phyloP scores from a whole-genome alignment of 2,329 filamentous ascomycete genomes.

The Pseudocercospora macadamiae region DNA sequence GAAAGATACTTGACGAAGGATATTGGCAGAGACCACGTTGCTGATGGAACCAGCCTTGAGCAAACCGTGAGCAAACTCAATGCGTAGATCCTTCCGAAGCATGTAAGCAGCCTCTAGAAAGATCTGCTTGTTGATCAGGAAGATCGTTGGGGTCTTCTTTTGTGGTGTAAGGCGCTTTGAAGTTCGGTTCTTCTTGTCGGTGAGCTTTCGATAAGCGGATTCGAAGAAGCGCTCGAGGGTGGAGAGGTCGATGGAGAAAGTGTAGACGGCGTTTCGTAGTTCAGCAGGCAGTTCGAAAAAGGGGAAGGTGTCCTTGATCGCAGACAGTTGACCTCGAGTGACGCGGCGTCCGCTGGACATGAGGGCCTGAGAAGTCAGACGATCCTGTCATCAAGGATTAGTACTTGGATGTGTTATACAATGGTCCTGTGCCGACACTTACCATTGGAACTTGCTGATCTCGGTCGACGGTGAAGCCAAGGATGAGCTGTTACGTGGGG shows the following conservation, averaged over 20 bases:
- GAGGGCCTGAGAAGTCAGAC: slow-evolving; percentile 18
- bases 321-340: slow-evolving; percentile 26
- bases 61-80: slow-evolving; percentile 37
- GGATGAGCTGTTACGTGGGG: background rate
- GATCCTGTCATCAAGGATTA: slow-evolving; percentile 16
- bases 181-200: slow-evolving; percentile 7
- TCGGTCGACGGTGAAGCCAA: background rate
- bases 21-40: slow-evolving; percentile 25
- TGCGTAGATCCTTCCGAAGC: slow-evolving; percentile 28
- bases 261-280: slow-evolving; percentile 33
- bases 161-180: slow-evolving; percentile 7
- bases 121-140: slow-evolving; percentile 42
- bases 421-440: too few relatives aligned
- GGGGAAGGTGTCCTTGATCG: slow-evolving; percentile 27
- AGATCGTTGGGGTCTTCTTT: slow-evolving; percentile 34
- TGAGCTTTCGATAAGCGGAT: slow-evolving; percentile 10
- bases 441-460: background rate
- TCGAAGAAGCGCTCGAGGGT: slow-evolving; percentile 29
- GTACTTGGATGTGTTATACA: too few relatives aligned
- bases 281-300: slow-evolving; percentile 35
- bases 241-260: slow-evolving; percentile 25
- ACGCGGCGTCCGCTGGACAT: slow-evolving; percentile 23
- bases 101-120: slow-evolving; percentile 35
- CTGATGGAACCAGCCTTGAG: slow-evolving; percentile 15
- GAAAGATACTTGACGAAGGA: slow-evolving; percentile 32